phyloP scores from a whole-genome alignment of 2,329 filamentous ascomycete genomes.

The Penicillium aurantiogriseum region DNA sequence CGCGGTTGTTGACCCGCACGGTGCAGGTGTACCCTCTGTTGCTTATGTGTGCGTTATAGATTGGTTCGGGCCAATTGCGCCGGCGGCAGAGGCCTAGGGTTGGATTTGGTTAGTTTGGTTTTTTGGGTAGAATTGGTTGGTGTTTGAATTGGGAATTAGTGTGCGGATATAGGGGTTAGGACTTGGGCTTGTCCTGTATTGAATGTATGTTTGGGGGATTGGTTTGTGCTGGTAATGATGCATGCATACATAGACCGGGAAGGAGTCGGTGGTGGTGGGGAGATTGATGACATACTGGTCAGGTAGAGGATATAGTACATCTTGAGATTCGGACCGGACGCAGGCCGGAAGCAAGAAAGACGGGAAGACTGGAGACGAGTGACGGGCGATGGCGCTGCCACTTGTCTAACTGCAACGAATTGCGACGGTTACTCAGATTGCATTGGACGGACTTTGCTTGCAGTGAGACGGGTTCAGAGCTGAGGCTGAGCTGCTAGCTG shows the following conservation, averaged over 20 bases:
- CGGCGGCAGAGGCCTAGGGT: conserved; percentile 82
- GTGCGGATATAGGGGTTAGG: not conserved
- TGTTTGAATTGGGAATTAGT: not conserved
- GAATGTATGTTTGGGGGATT: not conserved
- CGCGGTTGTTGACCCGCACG: conserved; percentile 91
- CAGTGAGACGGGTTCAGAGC: conserved; percentile 13
- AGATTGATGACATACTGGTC: conserved; percentile 61
- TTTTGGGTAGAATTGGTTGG: not conserved
- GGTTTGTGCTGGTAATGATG: not conserved
- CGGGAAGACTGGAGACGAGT: not conserved
- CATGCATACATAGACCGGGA: conserved; percentile 17
- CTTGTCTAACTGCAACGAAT: conserved; percentile 3
- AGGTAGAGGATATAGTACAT: conserved; percentile 63
- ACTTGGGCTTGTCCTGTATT: not conserved
- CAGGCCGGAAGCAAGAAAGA: not conserved
- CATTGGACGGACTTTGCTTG: conserved; percentile 23
- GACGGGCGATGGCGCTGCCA: not conserved
- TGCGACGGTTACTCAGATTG: conserved; percentile 14
- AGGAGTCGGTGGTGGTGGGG: not conserved
- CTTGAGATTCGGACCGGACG: conserved; percentile 14
- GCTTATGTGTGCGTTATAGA: conserved; percentile 78
- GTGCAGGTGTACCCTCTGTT: conserved; percentile 79
- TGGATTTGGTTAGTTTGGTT: conserved; percentile 14
- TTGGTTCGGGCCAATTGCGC: conserved; percentile 87
- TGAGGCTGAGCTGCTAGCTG: conserved; percentile 7